phyloP scores from a whole-genome alignment of 805 yeast species.

The Blastobotrys muscicola region DNA sequence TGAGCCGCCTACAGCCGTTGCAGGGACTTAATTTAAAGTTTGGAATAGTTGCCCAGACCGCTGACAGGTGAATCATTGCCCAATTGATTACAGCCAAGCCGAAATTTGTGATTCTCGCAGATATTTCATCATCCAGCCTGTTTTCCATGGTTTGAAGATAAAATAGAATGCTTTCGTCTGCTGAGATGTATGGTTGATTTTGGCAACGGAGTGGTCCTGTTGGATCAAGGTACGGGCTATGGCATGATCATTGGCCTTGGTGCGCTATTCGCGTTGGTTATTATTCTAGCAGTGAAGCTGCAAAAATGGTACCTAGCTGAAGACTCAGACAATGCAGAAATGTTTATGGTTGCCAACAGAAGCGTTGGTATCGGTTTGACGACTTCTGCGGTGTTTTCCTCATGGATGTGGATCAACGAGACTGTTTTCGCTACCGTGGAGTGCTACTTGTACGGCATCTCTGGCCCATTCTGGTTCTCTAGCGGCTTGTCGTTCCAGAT shows the following conservation, averaged over 20 bases:
- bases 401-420: conserved; percentile 94
- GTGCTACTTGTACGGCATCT: conserved; percentile 67
- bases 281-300: conserved; percentile 65
- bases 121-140: too few species aligned
- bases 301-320: conserved; percentile 75
- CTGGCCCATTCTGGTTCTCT: conserved; percentile 79
- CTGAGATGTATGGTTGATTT: too few species aligned
- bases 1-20: too few species aligned
- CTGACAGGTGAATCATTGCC: too few species aligned
- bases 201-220: too few species aligned
- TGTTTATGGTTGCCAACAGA: conserved; percentile 83
- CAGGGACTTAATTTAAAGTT: too few species aligned
- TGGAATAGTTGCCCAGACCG: too few species aligned
- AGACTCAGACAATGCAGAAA: conserved; percentile 80
- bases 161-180: too few species aligned
- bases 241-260: conserved; percentile 89
- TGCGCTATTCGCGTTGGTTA: conserved; percentile 47
- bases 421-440: conserved; percentile 66
- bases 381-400: conserved; percentile 82
- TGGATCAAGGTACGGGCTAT: conserved; percentile 62
- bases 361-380: conserved; percentile 76
- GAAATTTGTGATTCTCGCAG: too few species aligned
- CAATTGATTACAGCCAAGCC: too few species aligned
- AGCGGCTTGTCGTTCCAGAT: conserved; percentile 89
- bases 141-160: too few species aligned